Evolutionary conservation across 768 basidiomycete species (phyloP), one percentile per base, ranked within the genome.

Genomic region (Suillus alpinus): DNA sequence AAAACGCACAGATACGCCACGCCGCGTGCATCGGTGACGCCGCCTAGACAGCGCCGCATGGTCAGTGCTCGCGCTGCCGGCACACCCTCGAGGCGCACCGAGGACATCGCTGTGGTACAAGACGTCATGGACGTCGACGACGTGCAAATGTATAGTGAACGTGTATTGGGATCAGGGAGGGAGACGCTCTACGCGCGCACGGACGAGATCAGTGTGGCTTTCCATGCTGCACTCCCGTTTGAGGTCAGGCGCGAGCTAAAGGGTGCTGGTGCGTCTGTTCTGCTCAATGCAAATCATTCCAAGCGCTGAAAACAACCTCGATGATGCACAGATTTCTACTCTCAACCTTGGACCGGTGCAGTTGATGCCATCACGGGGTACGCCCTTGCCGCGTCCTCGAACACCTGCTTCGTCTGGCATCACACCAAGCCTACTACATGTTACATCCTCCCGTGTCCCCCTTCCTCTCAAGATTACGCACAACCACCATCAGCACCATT

Each of bases 381-480:
- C 69, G 84, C 90, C 12, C 81, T 92, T 41, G 83, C 91, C 26
- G 83, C 85, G 18, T 91, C 91, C 29, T 75, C 78, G 7, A 83
- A 84, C 67, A 90, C 88, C 9, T 92, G 89, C 71, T 92, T 90
- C 73, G 87, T 92, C 51, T 93, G 91, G 91, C 88, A 90, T 62
- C 88, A 92, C 75, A 82, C 86, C 79, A 86, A 83, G 70, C 86
- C 88, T 31, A 85, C 83, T 39, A 92, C 90, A 12, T 92, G 91
- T 70, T 92, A 92, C 65, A 92, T 93, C 49, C 91, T 93, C 66
- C 78, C 86, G 12, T 91, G 87, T 68, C 91, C 91, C 5, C 74
- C 75, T 61, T 77, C 80, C 59, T 63, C 75, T 23, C 71, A 74
- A 23, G 72, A 73, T 37, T 68, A 71, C 1, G 69, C 73, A 51